A percentile compares a stretch with the other conserved stretches of the same genome.
phyloP scores from a whole-genome alignment of 768 basidiomycete species.

The Tylopilus sp. region DNA sequence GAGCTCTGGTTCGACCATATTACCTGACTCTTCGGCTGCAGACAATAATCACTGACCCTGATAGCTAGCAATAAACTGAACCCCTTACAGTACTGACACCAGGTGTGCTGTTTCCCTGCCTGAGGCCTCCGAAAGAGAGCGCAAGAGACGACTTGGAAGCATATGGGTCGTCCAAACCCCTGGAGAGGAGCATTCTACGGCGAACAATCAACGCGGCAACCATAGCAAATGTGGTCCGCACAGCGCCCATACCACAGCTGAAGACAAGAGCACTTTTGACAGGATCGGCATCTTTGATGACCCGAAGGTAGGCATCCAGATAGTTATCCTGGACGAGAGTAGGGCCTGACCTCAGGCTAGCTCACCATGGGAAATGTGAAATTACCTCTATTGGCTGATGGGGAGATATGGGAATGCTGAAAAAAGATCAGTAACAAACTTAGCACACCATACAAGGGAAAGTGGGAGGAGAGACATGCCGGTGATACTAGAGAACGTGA shows the following conservation, averaged over 20 bases:
- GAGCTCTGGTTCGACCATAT: background rate
- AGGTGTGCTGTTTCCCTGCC: constrained; percentile 28
- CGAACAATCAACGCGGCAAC: constrained; percentile 86
- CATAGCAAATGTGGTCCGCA: constrained; percentile 97
- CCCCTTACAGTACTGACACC: constrained; percentile 48
- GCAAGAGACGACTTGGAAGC: constrained; percentile 35
- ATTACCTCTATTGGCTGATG: constrained; percentile 85
- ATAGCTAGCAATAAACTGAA: background rate
- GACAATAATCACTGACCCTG: constrained; percentile 3
- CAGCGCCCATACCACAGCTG: constrained; percentile 96
- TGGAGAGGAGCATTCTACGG: constrained; percentile 62
- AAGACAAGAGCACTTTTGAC: constrained; percentile 82
- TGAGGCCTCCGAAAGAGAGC: constrained; percentile 7
- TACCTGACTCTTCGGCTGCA: constrained; percentile 31
- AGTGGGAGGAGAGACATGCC: constrained; percentile 41
- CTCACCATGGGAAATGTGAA: background rate
- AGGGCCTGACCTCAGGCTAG: background rate
- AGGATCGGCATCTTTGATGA: constrained; percentile 80
- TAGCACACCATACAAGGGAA: constrained; percentile 2
- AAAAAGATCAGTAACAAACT: constrained; percentile 10
- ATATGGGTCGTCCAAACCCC: constrained; percentile 80
- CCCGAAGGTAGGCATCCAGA: constrained; percentile 85
- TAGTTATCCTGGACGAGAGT: constrained; percentile 70
- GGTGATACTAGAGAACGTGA: constrained; percentile 57
- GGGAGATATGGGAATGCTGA: constrained; percentile 90